Conservation (phyloP, 148 eudicot genomes). For the Fallopia convolvulus region DNA sequence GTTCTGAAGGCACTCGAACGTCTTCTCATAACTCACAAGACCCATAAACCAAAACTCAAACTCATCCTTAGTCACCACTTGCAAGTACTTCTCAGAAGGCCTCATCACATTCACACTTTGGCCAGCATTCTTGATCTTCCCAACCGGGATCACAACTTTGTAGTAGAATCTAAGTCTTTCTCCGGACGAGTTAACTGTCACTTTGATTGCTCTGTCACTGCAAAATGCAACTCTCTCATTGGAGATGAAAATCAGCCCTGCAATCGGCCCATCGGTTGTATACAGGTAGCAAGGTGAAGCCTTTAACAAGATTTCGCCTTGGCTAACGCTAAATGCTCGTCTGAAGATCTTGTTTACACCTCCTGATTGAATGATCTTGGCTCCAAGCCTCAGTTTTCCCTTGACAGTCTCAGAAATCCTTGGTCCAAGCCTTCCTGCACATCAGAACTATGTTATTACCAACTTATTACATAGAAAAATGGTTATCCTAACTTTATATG, state of each 20-base stretch:
- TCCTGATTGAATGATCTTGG: not conserved
- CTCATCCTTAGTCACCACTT: constrained; percentile 9
- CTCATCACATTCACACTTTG: constrained; percentile 10
- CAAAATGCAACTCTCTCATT: constrained; percentile 9
- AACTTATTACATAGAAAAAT: no score
- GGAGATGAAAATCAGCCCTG: constrained; percentile 9
- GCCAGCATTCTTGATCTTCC: constrained; percentile 7
- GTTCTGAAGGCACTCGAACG: constrained; percentile 19
- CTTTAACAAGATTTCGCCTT: constrained; percentile 8
- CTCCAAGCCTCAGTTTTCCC: constrained; percentile 4
- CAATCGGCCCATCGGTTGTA: constrained; percentile 8
- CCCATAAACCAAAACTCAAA: constrained; percentile 19
- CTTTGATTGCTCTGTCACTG: constrained; percentile 9
- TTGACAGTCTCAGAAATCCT: not conserved
- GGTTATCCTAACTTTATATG: no score
- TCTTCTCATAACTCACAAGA: constrained; percentile 23
- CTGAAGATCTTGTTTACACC: constrained; percentile 9
- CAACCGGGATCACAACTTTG: constrained; percentile 12
- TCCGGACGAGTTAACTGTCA: not conserved
- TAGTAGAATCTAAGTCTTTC: not conserved
- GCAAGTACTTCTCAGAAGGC: constrained; percentile 14
- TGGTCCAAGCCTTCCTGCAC: not conserved
- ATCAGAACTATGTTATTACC: not conserved
- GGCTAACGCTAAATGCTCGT: not conserved
- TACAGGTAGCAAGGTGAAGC: constrained; percentile 5